phyloP scores from a whole-genome alignment of 176 grass and related monocot genomes.

The Thinopyrum elongatum region DNA sequence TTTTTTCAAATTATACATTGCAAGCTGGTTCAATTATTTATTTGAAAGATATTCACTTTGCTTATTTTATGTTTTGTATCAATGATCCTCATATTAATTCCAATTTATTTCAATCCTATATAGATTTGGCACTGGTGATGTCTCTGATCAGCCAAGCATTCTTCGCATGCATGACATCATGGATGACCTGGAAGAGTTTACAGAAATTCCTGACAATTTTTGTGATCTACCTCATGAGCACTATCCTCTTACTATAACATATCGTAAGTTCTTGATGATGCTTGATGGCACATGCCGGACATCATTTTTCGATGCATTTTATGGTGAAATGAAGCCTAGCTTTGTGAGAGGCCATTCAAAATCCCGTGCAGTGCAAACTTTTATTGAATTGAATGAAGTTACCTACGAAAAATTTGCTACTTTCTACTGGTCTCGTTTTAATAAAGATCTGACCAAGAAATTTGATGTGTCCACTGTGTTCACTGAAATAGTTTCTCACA shows the following conservation, averaged over 20 bases:
- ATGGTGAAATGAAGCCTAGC: constrained; percentile 34
- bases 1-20: not conserved
- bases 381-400: constrained; percentile 78
- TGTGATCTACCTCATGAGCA: constrained; percentile 25
- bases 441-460: constrained; percentile 54
- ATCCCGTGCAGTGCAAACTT: constrained; percentile 48
- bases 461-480: constrained; percentile 75
- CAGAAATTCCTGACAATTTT: constrained; percentile 63
- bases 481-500: constrained; percentile 88
- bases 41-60: not conserved
- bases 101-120: not conserved
- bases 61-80: not conserved
- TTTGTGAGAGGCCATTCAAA: constrained; percentile 46
- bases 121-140: constrained; percentile 56
- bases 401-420: constrained; percentile 67
- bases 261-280: constrained; percentile 77
- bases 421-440: constrained; percentile 82
- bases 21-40: not conserved
- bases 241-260: constrained; percentile 79
- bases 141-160: constrained; percentile 23
- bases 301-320: constrained; percentile 77
- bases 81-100: not conserved
- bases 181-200: constrained; percentile 54
- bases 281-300: constrained; percentile 63
- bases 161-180: constrained; percentile 61